Evolutionary conservation across 768 basidiomycete species (phyloP).

Genomic region (Rhizopogon salebrosus): DNA sequence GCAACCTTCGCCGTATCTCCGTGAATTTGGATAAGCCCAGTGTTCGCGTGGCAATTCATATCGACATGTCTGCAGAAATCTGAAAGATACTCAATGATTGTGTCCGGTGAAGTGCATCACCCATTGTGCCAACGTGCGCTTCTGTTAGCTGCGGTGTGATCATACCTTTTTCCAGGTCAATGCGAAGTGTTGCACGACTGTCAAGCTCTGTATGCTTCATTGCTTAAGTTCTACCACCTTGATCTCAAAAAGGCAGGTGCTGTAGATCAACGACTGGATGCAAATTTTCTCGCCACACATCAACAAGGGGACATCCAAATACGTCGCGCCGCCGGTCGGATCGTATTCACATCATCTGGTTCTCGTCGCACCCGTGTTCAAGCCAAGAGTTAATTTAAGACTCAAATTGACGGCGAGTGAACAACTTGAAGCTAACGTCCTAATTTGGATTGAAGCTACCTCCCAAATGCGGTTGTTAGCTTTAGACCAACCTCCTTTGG

Average conservation of each 20-base stretch:
- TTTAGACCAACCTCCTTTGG: conserved; percentile 17
- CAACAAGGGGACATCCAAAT: conserved; percentile 21
- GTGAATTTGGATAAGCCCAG: no score
- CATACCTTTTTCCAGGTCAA: background rate
- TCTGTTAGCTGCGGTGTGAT: background rate
- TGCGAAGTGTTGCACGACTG: background rate
- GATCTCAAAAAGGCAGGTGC: conserved; percentile 12
- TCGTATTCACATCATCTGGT: background rate
- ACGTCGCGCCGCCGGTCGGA: conserved; percentile 1
- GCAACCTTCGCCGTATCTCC: no score
- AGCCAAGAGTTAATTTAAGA: background rate
- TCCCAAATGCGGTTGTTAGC: conserved; percentile 17
- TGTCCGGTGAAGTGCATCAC: background rate
- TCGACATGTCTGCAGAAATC: no score
- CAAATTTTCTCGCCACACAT: background rate
- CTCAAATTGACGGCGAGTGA: background rate
- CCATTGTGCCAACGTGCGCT: no score
- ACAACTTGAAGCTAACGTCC: conserved; percentile 26
- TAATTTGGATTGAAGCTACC: conserved; percentile 21
- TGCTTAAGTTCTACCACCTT: conserved; percentile 4
- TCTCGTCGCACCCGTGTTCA: background rate
- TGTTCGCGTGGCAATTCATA: no score
- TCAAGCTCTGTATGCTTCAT: background rate
- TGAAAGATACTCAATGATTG: no score
- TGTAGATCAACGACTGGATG: conserved; percentile 3